These are phyloP conservation scores for Gossypium schwendimanii DNA, from an alignment of 441 rosid genomes.

Conservation along the genomic window DNA sequence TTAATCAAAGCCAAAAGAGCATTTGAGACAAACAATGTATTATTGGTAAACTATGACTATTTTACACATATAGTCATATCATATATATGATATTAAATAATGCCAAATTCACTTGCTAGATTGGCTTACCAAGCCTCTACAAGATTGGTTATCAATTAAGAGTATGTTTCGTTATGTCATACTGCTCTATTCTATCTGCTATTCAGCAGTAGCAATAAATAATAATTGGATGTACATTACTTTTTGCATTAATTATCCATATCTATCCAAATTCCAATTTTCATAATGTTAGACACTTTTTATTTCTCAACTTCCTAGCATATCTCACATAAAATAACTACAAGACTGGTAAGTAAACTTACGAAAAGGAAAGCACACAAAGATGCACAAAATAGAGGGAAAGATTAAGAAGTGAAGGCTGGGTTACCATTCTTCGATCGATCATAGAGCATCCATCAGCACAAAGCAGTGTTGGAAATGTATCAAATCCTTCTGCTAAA, in stretches of 20 bases:
- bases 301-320: neutral
- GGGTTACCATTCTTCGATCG: constrained; percentile 85
- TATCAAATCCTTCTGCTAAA: constrained; percentile 88
- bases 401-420: neutral
- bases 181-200: no score
- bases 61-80: no score
- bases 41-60: no score
- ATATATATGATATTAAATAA: no score
- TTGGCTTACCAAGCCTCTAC: no score
- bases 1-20: no score
- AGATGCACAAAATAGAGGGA: neutral
- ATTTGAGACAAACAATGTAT: no score
- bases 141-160: no score
- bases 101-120: no score
- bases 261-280: no score
- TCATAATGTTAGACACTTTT: neutral
- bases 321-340: neutral
- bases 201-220: neutral
- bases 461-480: constrained; percentile 87
- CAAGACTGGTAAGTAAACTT: neutral
- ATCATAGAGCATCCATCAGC: constrained; percentile 95
- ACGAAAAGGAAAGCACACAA: neutral
- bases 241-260: neutral
- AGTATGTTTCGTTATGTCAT: no score
- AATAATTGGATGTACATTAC: neutral